Percentiles rank a stretch among this genome's conserved stretches.
Conservation (phyloP, 1,284 basidiomycete genomes). For the Apiotrichum mycotoxinovorans region DNA sequence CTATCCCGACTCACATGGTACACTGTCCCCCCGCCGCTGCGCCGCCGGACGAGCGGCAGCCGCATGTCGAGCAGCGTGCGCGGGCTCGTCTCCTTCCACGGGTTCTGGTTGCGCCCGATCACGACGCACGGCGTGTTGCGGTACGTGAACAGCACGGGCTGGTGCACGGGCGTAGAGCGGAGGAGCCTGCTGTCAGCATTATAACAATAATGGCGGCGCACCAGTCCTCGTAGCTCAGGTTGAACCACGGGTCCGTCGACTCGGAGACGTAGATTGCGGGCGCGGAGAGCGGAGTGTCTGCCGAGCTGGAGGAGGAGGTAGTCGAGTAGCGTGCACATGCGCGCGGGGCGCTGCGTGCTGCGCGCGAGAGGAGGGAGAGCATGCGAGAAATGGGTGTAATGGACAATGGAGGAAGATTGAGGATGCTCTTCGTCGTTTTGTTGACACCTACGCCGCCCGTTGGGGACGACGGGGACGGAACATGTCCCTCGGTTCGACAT, state of each 20-base stretch:
- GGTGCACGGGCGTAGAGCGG: conserved; percentile 62
- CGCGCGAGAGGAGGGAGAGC: not conserved
- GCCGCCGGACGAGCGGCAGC: conserved; percentile 77
- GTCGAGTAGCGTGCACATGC: not conserved
- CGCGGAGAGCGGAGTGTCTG: conserved; percentile 13
- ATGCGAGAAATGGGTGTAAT: no score
- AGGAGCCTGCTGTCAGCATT: conserved; percentile 64
- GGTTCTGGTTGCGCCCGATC: conserved; percentile 92
- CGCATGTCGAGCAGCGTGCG: conserved; percentile 54
- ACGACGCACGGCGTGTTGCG: conserved; percentile 86
- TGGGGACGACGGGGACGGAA: no score
- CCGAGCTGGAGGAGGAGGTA: no score
- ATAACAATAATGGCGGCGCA: conserved; percentile 46
- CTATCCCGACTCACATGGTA: conserved; percentile 90
- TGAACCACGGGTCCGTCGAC: conserved; percentile 85
- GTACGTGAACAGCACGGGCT: conserved; percentile 81
- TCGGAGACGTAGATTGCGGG: conserved; percentile 68
- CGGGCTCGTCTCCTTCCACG: conserved; percentile 94
- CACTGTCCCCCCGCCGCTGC: conserved; percentile 95
- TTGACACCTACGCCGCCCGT: not conserved
- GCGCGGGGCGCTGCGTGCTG: not conserved
- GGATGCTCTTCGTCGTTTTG: no score
- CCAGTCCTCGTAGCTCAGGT: conserved; percentile 92
- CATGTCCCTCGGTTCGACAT: no score
- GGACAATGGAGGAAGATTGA: no score